Conservation (phyloP, 306 rosid genomes). For the Cucumis hystrix region DNA sequence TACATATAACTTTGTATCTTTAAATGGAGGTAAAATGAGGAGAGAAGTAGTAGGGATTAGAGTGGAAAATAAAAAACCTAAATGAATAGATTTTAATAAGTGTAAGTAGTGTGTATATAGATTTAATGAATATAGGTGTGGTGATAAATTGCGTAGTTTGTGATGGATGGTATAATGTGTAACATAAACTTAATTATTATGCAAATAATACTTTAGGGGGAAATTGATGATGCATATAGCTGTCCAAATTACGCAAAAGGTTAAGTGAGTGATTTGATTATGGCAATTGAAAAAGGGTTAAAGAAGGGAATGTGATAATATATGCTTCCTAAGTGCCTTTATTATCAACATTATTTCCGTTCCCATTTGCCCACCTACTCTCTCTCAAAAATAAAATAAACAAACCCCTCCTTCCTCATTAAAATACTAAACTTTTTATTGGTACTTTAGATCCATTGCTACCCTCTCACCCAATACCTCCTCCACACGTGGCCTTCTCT, state of each 20-base stretch:
- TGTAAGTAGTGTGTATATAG: too few relatives aligned
- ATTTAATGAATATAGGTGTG: neutral
- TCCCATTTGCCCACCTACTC: neutral
- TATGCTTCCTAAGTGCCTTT: neutral
- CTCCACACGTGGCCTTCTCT: neutral
- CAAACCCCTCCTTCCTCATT: neutral
- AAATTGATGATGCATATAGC: neutral
- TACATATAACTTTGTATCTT: too few relatives aligned
- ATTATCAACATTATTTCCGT: neutral
- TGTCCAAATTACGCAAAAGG: slow-evolving; percentile 4
- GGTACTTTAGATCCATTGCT: neutral
- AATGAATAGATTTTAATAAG: too few relatives aligned
- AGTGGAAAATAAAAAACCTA: too few relatives aligned
- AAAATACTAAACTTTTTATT: neutral
- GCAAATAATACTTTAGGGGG: neutral
- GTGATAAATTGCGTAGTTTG: neutral
- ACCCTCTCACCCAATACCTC: neutral
- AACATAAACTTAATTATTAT: neutral
- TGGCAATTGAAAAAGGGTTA: neutral
- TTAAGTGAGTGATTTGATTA: neutral
- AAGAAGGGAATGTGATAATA: neutral
- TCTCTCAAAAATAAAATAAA: neutral
- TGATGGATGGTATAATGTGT: neutral
- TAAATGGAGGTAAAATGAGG: too few relatives aligned
- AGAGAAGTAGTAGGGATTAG: too few relatives aligned